phyloP scores from a whole-genome alignment of 225 moss, liverwort and hornwort genomes.

The Antitrichia curtipendula region DNA sequence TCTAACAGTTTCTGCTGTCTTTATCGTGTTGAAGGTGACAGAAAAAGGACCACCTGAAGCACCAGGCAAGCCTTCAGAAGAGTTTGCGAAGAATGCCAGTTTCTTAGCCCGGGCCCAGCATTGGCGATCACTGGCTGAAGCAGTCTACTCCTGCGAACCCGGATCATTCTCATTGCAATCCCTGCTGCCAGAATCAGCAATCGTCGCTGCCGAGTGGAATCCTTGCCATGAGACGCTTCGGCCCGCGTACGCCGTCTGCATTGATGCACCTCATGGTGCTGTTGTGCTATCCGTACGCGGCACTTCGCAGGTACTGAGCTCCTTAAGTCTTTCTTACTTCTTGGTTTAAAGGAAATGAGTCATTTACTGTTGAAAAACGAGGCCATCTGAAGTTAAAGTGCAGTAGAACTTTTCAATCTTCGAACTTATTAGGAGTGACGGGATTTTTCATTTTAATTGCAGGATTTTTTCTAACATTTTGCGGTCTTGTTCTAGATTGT shows the following conservation, averaged over 20 bases:
- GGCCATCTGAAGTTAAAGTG: background rate
- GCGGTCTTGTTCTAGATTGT: constrained; percentile 26
- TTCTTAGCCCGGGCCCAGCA: constrained; percentile 78
- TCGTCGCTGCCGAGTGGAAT: constrained; percentile 66
- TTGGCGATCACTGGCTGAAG: constrained; percentile 76
- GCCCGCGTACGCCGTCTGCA: constrained; percentile 74
- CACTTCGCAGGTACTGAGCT: constrained; percentile 50
- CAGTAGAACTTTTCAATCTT: background rate
- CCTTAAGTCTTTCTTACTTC: background rate
- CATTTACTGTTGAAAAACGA: background rate
- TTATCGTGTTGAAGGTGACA: constrained; percentile 34
- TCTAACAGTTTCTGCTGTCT: background rate
- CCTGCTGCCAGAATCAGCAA: constrained; percentile 73
- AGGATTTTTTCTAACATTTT: background rate
- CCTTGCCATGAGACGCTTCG: constrained; percentile 57
- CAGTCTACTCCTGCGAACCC: constrained; percentile 52
- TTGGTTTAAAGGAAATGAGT: background rate
- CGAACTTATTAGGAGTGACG: background rate
- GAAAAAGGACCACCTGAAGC: constrained; percentile 51
- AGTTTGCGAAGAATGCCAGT: constrained; percentile 28
- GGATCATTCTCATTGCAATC: constrained; percentile 78
- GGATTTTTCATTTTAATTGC: background rate
- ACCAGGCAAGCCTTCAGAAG: constrained; percentile 52
- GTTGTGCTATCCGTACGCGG: constrained; percentile 90
- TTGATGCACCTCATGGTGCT: constrained; percentile 80